Conservation (phyloP, 2,329 filamentous ascomycete species). For the Cercospora zeae-maydis region DNA sequence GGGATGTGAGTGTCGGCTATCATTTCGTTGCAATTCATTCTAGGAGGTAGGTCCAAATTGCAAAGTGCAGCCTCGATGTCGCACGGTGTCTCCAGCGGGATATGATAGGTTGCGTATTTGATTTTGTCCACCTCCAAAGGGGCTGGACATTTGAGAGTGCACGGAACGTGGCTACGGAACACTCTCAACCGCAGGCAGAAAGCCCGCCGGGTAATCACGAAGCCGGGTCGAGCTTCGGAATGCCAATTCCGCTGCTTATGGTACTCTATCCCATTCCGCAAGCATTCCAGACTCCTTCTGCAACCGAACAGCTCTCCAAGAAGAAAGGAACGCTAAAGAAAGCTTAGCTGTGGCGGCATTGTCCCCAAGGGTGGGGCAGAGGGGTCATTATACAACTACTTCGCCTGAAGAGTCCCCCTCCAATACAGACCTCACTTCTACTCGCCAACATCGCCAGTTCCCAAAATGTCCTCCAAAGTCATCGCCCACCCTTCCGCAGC, state of each 20-base stretch:
- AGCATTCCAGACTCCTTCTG: background rate
- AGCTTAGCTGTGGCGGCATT: background rate
- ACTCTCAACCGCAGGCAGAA: background rate
- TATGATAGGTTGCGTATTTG: too few species aligned
- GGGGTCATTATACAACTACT: background rate
- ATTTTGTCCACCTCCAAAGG: too few species aligned
- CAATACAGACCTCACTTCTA: background rate
- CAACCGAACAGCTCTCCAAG: background rate
- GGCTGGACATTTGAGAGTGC: too few species aligned
- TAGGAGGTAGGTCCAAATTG: too few species aligned
- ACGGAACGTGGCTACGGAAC: too few species aligned
- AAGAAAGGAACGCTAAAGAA: background rate
- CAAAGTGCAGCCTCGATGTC: too few species aligned
- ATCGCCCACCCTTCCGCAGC: slow-evolving; percentile 15
- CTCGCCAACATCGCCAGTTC: background rate
- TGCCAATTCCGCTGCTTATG: background rate
- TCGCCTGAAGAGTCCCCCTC: background rate
- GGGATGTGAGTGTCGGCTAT: background rate
- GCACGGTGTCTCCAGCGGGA: too few species aligned
- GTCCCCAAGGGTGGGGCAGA: background rate
- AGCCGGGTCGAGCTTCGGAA: background rate
- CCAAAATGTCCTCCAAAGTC: background rate
- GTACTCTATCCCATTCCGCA: background rate
- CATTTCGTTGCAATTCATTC: too few species aligned
- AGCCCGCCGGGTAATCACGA: background rate